Conservation (phyloP, 78 protist species). For the Salpingoeca rosetta region DNA sequence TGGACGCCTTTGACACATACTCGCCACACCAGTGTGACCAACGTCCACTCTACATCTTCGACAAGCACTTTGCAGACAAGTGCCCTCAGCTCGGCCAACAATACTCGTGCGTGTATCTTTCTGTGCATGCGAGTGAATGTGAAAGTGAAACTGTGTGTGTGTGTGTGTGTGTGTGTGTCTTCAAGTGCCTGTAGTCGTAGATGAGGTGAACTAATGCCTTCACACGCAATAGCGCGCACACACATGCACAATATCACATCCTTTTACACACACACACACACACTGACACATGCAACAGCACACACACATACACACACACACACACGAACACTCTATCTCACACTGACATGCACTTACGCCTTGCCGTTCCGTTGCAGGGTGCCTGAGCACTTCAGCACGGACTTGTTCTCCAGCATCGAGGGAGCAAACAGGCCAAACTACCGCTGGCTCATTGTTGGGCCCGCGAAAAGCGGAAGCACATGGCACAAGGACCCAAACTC, state of each 20-base stretch:
- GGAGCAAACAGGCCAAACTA: slow-evolving; percentile 27
- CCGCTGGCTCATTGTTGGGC: slow-evolving; percentile 45
- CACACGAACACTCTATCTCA: too few relatives aligned
- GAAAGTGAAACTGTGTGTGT: too few relatives aligned
- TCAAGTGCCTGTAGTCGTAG: too few relatives aligned
- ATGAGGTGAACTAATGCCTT: too few relatives aligned
- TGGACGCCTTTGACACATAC: background rate
- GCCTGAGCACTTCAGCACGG: slow-evolving; percentile 13
- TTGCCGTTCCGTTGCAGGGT: slow-evolving; percentile 3
- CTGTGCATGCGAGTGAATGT: background rate
- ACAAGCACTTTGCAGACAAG: slow-evolving; percentile 2
- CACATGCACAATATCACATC: too few relatives aligned
- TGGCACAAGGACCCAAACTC: slow-evolving; percentile 53
- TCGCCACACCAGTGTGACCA: background rate
- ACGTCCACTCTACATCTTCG: slow-evolving; percentile 23
- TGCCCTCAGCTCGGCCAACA: background rate
- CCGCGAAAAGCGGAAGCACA: slow-evolving; percentile 33
- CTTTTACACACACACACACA: too few relatives aligned
- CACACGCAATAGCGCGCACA: too few relatives aligned
- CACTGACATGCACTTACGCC: too few relatives aligned
- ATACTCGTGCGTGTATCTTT: background rate
- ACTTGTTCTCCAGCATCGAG: slow-evolving; percentile 4
- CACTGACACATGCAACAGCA: too few relatives aligned
- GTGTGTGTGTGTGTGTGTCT: too few relatives aligned
- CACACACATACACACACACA: too few relatives aligned